A percentile compares a stretch with the other conserved stretches of the same genome.
Evolutionary conservation across 2,329 filamentous ascomycete genomes (phyloP).

Genomic region (Remersonia thermophila): DNA sequence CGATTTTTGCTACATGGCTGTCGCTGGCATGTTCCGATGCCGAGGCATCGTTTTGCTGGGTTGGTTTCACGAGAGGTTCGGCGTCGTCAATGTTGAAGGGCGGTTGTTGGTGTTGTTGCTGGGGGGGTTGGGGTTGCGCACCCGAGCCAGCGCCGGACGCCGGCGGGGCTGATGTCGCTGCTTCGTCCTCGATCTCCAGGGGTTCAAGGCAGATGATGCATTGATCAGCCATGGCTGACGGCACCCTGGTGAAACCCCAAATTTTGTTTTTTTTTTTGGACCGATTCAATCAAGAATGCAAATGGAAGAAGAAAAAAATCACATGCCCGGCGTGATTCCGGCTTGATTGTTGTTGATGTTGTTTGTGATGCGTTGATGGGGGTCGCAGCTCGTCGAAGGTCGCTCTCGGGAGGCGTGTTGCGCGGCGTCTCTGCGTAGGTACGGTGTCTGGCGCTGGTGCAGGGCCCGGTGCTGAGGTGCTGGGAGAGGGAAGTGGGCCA

Average conservation of each 20-base stretch:
- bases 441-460: too few species aligned
- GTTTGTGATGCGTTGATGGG: constrained; percentile 2
- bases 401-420: too few species aligned
- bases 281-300: constrained; percentile 9
- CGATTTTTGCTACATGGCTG: constrained; percentile 44
- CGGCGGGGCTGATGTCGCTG: constrained; percentile 8
- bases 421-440: too few species aligned
- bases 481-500: too few species aligned
- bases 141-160: too few species aligned
- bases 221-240: constrained; percentile 44
- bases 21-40: constrained; percentile 19
- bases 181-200: constrained; percentile 27
- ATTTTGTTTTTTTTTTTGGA: too few species aligned
- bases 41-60: constrained; percentile 11
- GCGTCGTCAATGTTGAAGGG: too few species aligned
- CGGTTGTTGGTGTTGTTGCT: neutral
- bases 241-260: constrained; percentile 23
- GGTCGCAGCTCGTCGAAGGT: too few species aligned
- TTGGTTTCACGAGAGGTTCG: constrained; percentile 13
- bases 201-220: constrained; percentile 59
- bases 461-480: too few species aligned
- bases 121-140: constrained; percentile 8
- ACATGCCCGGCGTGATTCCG: neutral
- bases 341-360: constrained; percentile 1
- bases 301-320: constrained; percentile 30